These are phyloP conservation scores for Lonicera japonica DNA, from an alignment of 129 eudicot species.

Conservation along the genomic window DNA sequence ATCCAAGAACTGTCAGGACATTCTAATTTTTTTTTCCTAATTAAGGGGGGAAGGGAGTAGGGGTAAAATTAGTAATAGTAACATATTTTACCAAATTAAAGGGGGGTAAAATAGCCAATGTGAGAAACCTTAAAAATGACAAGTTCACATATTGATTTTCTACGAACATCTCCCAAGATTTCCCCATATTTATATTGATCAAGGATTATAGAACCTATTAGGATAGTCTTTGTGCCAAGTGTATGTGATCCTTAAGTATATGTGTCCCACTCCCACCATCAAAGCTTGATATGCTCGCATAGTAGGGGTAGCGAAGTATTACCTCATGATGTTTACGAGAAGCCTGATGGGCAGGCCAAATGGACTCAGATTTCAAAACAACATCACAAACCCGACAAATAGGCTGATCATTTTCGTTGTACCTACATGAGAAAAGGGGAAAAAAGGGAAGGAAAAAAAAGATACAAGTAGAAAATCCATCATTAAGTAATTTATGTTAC, in stretches of 20 bases:
- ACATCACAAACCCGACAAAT: conserved; percentile 87
- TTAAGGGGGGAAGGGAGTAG: no score
- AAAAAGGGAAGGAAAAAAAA: neutral
- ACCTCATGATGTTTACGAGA: conserved; percentile 95
- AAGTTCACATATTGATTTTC: no score
- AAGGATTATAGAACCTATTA: no score
- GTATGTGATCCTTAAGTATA: neutral
- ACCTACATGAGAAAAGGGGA: conserved; percentile 40
- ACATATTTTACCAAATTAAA: no score
- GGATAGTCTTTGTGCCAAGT: neutral
- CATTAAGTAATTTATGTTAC: neutral
- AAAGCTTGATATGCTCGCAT: neutral
- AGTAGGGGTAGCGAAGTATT: neutral
- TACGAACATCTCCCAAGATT: no score
- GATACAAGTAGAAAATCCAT: neutral
- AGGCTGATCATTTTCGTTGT: conserved; percentile 76
- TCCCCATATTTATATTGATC: no score
- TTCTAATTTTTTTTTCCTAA: no score
- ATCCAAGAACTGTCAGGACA: no score
- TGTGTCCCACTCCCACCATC: neutral
- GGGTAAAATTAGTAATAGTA: no score
- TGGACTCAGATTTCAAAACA: conserved; percentile 74
- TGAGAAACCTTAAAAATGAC: no score
- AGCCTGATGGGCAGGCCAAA: conserved; percentile 83
- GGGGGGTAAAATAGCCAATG: no score